phyloP scores from a whole-genome alignment of 495 filamentous ascomycete genomes.

The Penicillium paradoxum region DNA sequence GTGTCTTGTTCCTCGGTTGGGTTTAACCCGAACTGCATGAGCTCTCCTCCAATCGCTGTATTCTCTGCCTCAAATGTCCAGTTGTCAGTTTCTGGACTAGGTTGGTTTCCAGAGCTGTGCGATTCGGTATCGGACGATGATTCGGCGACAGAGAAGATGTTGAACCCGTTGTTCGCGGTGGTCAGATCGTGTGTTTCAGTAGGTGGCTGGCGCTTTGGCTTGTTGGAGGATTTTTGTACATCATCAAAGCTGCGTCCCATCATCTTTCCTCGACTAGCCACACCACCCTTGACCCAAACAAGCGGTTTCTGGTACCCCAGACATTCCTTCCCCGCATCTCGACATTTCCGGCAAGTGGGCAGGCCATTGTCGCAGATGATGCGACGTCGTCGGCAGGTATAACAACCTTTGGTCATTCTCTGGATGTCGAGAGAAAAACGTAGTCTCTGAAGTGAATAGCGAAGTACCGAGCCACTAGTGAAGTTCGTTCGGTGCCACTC shows the following conservation, averaged over 20 bases:
- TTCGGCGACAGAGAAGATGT: conserved; percentile 13
- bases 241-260: conserved; percentile 47
- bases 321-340: conserved; percentile 58
- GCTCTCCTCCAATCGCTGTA: not conserved
- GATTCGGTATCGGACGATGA: conserved; percentile 18
- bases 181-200: not conserved
- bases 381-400: conserved; percentile 48
- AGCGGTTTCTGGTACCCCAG: conserved; percentile 55
- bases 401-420: conserved; percentile 47
- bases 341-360: conserved; percentile 59
- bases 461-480: conserved; percentile 15
- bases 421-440: conserved; percentile 3
- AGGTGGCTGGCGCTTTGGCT: not conserved
- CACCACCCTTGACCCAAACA: conserved; percentile 49
- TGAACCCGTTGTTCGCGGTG: conserved; percentile 2
- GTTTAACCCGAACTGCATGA: not conserved
- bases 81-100: conserved; percentile 17
- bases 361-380: conserved; percentile 57
- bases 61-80: conserved; percentile 13
- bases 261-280: conserved; percentile 48
- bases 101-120: conserved; percentile 14
- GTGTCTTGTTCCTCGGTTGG: conserved; percentile 6
- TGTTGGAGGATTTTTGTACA: conserved; percentile 15
- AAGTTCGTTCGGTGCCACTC: conserved; percentile 17
- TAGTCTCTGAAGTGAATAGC: conserved; percentile 10